These are phyloP conservation scores for Pythium oligandrum DNA, from an alignment of 352 stramenopile species.

Conservation along the genomic window DNA sequence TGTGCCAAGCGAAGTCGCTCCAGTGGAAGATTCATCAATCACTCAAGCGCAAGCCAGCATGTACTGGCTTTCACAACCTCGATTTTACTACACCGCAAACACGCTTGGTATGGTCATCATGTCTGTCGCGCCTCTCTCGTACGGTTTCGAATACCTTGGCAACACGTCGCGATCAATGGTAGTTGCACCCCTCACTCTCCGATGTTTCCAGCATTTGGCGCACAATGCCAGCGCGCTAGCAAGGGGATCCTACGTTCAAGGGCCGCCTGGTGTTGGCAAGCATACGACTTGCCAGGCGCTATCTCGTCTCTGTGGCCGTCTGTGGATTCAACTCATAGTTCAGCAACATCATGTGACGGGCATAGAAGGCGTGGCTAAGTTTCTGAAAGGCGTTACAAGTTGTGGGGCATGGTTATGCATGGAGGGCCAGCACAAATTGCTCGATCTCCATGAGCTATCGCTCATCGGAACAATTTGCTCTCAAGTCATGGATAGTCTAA, in stretches of 20 bases:
- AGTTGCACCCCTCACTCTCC: constrained; percentile 49
- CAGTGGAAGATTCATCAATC: neutral
- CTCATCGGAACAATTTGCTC: constrained; percentile 34
- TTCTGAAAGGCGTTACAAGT: constrained; percentile 43
- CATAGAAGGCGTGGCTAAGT: constrained; percentile 24
- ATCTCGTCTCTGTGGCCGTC: constrained; percentile 38
- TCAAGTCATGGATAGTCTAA: constrained; percentile 36
- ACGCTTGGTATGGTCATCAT: constrained; percentile 46
- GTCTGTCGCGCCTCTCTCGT: constrained; percentile 37
- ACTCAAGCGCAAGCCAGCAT: constrained; percentile 19
- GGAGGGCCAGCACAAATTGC: constrained; percentile 22
- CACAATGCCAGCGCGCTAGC: constrained; percentile 30
- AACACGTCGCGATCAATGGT: constrained; percentile 37
- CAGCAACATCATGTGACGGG: constrained; percentile 6
- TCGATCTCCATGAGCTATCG: constrained; percentile 16
- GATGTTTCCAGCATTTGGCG: constrained; percentile 52
- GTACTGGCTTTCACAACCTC: constrained; percentile 57
- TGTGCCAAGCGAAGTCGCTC: neutral
- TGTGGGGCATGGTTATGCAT: constrained; percentile 58
- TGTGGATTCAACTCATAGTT: constrained; percentile 40
- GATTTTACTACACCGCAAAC: constrained; percentile 57
- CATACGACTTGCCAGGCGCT: constrained; percentile 34
- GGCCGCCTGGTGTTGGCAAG: constrained; percentile 36
- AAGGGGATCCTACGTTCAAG: constrained; percentile 36
- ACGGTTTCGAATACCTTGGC: constrained; percentile 70